Evolutionary conservation across 2,329 filamentous ascomycete species (phyloP), one percentile per base, ranked within the genome.

Genomic region (Pyrenophora teres): DNA sequence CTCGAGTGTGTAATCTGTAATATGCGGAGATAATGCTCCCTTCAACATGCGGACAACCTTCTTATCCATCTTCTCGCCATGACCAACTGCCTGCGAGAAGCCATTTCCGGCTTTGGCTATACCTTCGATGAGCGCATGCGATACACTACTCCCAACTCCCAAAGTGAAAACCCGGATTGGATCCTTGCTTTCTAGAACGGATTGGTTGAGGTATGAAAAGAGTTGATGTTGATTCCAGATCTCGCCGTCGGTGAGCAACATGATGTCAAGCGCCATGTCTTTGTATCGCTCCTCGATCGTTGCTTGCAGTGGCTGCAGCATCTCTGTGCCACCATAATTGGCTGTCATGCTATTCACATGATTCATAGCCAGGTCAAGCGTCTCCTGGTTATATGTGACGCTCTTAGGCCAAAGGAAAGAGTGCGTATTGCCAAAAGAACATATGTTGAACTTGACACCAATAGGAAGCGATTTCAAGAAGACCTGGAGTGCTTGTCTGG

Each of bases 41-140:
- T 88, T 89, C 50, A 92, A 76, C 88, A 92, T 91, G 2, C 88
- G 81, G 2, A 91, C 79, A 1, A 90, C 80, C 66, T 88, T 88
- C 57, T 76, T 81, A 60, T 88, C 84, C 72, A 90, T 83, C 63
- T 86, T 84, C 67, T 91, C 88, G 1, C 81, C 74, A 6, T 83
- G 73, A 1, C 77, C 77, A 0, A 90, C 86, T 0, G 81, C 77
- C 67, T 91, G 87, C 5, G 78, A 75, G 50, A 82, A 83, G 0
- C 84, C 84, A 45, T 82, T 81, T 0, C 83, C 84, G 10, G 80
- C 78, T 43, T 78, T 76, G 15, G 83, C 83, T 50, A 86, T 75
- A 1, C 83, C 83, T 60, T 86, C 80, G 9, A 86, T 78, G 2
- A 87, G 70, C 1, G 81, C 76, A 59, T 83, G 79, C 0, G 82